Evolutionary conservation across 2,329 filamentous ascomycete genomes (phyloP).

Genomic region (Calonectria pauciramosa): DNA sequence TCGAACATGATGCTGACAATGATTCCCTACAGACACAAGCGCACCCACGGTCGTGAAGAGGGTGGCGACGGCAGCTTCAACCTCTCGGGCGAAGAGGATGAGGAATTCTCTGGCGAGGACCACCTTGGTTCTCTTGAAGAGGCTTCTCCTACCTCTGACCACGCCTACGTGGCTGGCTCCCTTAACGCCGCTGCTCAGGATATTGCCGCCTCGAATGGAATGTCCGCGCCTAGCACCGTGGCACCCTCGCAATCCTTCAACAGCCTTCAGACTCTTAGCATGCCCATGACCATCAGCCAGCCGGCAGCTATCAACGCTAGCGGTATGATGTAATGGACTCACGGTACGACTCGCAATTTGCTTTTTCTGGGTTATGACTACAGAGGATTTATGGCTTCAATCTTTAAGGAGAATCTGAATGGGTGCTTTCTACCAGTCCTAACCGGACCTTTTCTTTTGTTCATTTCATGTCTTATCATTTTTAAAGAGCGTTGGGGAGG

Average conservation of each 20-base stretch:
- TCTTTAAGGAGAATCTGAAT: slow-evolving; percentile 39
- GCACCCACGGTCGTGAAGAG: slow-evolving; percentile 76
- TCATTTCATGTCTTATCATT: slow-evolving; percentile 42
- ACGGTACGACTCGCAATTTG: slow-evolving; percentile 44
- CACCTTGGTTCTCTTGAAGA: slow-evolving; percentile 86
- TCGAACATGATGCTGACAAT: slow-evolving; percentile 27
- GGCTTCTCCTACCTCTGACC: slow-evolving; percentile 79
- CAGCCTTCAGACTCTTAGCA: slow-evolving; percentile 72
- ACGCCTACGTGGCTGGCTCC: slow-evolving; percentile 70
- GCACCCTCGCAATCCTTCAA: slow-evolving; percentile 61
- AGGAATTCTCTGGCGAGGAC: slow-evolving; percentile 86
- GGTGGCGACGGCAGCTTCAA: slow-evolving; percentile 70
- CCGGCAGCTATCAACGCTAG: slow-evolving; percentile 62
- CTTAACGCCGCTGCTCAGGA: slow-evolving; percentile 61
- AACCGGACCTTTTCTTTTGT: slow-evolving; percentile 42
- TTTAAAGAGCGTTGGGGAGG: slow-evolving; percentile 43
- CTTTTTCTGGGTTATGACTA: slow-evolving; percentile 46
- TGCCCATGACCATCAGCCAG: slow-evolving; percentile 75
- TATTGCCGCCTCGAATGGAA: slow-evolving; percentile 38
- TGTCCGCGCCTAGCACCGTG: slow-evolving; percentile 33
- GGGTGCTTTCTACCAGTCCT: slow-evolving; percentile 35
- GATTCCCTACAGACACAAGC: slow-evolving; percentile 80
- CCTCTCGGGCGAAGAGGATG: slow-evolving; percentile 86
- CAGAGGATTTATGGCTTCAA: slow-evolving; percentile 45
- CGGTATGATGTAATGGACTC: slow-evolving; percentile 58